phyloP scores from a whole-genome alignment of 305 asterid genomes.

The Euphrasia arctica region DNA sequence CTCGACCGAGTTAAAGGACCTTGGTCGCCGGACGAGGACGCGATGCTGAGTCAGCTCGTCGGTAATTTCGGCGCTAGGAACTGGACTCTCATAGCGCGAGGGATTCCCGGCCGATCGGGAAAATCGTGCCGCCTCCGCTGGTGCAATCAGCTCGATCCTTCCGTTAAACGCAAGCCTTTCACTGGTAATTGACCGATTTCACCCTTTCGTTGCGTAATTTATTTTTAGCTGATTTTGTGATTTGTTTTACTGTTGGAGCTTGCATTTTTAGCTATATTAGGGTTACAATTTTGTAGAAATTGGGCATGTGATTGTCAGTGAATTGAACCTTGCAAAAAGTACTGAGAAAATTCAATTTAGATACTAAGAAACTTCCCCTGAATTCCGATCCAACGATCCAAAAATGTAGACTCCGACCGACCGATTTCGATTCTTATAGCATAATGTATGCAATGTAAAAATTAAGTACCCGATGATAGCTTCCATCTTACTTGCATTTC shows the following conservation, averaged over 20 bases:
- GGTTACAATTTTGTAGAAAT: constrained; percentile 8
- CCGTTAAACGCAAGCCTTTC: constrained; percentile 75
- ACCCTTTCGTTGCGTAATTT: not conserved
- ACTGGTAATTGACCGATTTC: constrained; percentile 42
- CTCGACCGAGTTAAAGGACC: constrained; percentile 79
- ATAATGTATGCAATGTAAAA: not conserved
- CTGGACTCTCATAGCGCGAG: constrained; percentile 85
- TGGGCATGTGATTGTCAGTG: constrained; percentile 1
- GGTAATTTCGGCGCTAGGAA: constrained; percentile 68
- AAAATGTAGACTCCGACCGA: constrained; percentile 6
- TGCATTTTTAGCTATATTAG: constrained; percentile 5
- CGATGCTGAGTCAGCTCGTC: constrained; percentile 64
- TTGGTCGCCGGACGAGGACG: constrained; percentile 90
- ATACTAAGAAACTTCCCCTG: not conserved
- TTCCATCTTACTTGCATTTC: not conserved
- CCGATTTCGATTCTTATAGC: constrained; percentile 19
- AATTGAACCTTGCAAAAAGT: constrained; percentile 11
- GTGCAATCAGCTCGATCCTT: constrained; percentile 91
- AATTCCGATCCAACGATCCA: not conserved
- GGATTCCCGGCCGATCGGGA: constrained; percentile 85
- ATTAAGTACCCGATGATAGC: no score
- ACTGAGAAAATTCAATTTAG: constrained; percentile 1
- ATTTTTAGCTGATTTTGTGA: not conserved
- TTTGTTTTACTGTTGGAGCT: not conserved
- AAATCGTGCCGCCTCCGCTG: constrained; percentile 88